These are phyloP conservation scores for Talaromyces sp. DNA, from an alignment of 2,329 filamentous ascomycete species.

Conservation along the genomic window DNA sequence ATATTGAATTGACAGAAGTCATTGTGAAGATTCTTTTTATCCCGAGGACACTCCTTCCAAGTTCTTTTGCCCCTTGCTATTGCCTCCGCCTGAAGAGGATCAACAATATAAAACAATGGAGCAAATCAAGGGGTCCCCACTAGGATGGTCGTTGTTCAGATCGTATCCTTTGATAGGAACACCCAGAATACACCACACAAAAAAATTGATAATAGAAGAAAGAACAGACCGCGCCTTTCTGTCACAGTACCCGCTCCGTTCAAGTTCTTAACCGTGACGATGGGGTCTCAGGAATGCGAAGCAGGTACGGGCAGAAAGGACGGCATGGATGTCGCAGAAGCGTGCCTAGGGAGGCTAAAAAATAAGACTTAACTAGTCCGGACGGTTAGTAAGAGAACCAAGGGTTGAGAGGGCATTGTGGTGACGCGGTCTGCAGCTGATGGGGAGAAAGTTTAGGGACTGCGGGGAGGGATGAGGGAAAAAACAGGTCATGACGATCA, in stretches of 20 bases:
- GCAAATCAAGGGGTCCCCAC: background rate
- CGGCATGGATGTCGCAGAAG: constrained; percentile 8
- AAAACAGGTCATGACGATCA: constrained; percentile 23
- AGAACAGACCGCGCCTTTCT: constrained; percentile 9
- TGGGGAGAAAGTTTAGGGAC: constrained; percentile 4
- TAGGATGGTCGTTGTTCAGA: background rate
- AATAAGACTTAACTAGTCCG: constrained; percentile 1
- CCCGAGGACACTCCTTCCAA: background rate
- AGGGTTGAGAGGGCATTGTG: constrained; percentile 18
- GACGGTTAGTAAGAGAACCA: constrained; percentile 21
- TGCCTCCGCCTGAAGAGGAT: background rate
- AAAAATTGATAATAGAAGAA: constrained; percentile 5
- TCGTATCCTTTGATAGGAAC: background rate
- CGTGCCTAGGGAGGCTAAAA: constrained; percentile 7
- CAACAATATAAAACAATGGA: background rate
- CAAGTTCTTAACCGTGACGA: constrained; percentile 21
- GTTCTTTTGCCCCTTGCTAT: background rate
- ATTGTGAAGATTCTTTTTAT: constrained; percentile 17
- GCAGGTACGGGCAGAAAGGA: constrained; percentile 12
- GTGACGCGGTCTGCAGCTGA: constrained; percentile 27
- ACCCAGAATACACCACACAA: constrained; percentile 7
- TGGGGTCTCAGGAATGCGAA: constrained; percentile 16
- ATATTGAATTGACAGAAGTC: constrained; percentile 28
- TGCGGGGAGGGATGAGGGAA: background rate
- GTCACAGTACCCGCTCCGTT: constrained; percentile 14